Evolutionary conservation across 345 rosid genomes (phyloP).

Genomic region (Iberis pinnata): DNA sequence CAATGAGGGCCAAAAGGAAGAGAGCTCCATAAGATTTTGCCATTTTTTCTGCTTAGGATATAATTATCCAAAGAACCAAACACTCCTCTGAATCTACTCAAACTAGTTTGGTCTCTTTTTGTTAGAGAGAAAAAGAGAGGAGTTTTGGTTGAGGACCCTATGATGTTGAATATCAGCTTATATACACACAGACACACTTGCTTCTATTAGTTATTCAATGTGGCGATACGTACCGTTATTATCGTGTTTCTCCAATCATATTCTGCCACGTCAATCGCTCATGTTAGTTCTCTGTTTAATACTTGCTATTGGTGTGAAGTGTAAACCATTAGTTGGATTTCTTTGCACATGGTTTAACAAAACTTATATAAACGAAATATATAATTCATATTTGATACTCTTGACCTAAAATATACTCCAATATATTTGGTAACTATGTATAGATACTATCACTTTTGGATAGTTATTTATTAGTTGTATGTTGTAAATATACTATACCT

Average conservation of each 20-base stretch:
- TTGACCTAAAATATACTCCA: too few species aligned
- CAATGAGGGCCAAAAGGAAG: constrained; percentile 52
- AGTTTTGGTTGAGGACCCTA: constrained; percentile 30
- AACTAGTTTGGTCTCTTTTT: constrained; percentile 11
- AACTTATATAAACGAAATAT: too few species aligned
- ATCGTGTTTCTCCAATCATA: background rate
- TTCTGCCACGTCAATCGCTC: constrained; percentile 7
- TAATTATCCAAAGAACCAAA: constrained; percentile 26
- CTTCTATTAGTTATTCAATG: constrained; percentile 12
- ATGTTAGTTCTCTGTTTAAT: background rate
- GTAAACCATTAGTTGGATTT: constrained; percentile 11
- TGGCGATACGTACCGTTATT: background rate
- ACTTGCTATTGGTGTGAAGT: constrained; percentile 10
- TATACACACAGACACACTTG: constrained; percentile 33
- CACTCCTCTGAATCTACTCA: constrained; percentile 26
- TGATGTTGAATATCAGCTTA: constrained; percentile 30
- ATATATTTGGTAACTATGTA: too few species aligned
- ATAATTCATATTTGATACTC: too few species aligned
- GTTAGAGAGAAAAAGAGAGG: constrained; percentile 23
- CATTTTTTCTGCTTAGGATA: constrained; percentile 28
- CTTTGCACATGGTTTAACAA: constrained; percentile 8
- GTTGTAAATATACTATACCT: too few species aligned
- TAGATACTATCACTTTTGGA: too few species aligned
- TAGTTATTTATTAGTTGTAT: too few species aligned
- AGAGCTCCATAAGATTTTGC: constrained; percentile 42